phyloP scores from a whole-genome alignment of 306 rosid species.

The Abrus pulchellus region DNA sequence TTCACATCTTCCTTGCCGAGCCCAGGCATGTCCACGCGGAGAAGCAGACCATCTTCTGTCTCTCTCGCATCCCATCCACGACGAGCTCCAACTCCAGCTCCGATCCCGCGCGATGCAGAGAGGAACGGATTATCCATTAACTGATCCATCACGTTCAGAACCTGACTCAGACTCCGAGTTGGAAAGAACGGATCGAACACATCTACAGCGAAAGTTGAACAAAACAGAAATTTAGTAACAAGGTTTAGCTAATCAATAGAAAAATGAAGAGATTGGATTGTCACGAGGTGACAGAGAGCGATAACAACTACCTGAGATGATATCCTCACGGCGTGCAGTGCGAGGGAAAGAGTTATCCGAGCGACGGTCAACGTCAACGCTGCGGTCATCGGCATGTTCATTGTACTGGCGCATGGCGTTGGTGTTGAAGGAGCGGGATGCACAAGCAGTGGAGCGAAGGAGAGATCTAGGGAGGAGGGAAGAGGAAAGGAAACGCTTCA shows the following conservation, averaged over 20 bases:
- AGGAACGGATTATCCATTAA: constrained; percentile 69
- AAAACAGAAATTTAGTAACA: neutral
- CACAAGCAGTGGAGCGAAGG: constrained; percentile 33
- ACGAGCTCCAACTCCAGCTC: constrained; percentile 62
- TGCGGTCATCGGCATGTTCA: constrained; percentile 23
- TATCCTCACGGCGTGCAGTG: constrained; percentile 37
- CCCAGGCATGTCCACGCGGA: constrained; percentile 86
- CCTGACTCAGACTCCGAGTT: constrained; percentile 76
- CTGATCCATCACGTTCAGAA: constrained; percentile 82
- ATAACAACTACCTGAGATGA: constrained; percentile 58
- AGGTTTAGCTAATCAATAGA: too few species aligned
- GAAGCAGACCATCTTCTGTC: constrained; percentile 56
- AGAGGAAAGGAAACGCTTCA: constrained; percentile 47
- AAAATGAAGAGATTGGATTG: neutral
- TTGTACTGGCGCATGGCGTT: constrained; percentile 49
- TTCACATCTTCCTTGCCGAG: constrained; percentile 73
- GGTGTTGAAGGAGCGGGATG: constrained; percentile 61
- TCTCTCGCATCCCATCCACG: constrained; percentile 83
- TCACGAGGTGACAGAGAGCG: neutral
- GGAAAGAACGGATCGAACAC: constrained; percentile 78
- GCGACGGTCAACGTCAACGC: constrained; percentile 38
- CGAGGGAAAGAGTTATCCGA: constrained; percentile 28
- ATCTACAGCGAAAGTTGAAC: constrained; percentile 45
- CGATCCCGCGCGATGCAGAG: constrained; percentile 60
- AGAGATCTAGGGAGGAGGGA: constrained; percentile 33